phyloP scores from a whole-genome alignment of 768 basidiomycete genomes.

The Lyophyllum atratum region DNA sequence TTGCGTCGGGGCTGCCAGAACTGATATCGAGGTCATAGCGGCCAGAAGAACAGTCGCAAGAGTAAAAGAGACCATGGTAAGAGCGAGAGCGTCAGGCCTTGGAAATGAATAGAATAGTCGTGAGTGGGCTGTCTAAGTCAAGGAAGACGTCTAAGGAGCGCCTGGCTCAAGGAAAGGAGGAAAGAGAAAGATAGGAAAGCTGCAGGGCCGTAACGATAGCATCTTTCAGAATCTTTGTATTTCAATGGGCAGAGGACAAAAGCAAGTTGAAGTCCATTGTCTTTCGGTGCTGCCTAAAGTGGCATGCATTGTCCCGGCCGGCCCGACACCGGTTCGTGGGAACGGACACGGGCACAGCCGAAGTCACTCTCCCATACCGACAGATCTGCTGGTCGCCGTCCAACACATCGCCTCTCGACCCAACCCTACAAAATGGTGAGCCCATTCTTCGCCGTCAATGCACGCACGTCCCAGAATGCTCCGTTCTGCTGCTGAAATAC shows the following conservation, averaged over 20 bases:
- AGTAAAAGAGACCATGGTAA: conserved; percentile 16
- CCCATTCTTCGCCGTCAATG: conserved; percentile 8
- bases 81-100: conserved; percentile 8
- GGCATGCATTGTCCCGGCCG: conserved; percentile 11
- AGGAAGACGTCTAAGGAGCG: conserved; percentile 24
- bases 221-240: conserved; percentile 4
- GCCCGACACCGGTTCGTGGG: conserved; percentile 22
- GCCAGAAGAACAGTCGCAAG: conserved; percentile 15
- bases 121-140: conserved; percentile 2
- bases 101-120: conserved; percentile 15
- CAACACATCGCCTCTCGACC: conserved; percentile 39
- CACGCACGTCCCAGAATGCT: background rate
- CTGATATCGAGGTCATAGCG: conserved; percentile 21
- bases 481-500: conserved; percentile 11
- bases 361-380: conserved; percentile 22
- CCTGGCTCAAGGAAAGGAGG: conserved; percentile 31
- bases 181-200: conserved; percentile 13
- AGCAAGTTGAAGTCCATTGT: conserved; percentile 14
- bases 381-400: conserved; percentile 33
- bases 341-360: conserved; percentile 29
- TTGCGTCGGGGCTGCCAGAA: conserved; percentile 33
- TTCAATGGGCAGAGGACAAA: conserved; percentile 12
- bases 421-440: conserved; percentile 45
- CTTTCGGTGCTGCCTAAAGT: conserved; percentile 2
- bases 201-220: conserved; percentile 5